Conservation (phyloP, 371 early-diverging fungal species). For the Dichotomocladium elegans region DNA sequence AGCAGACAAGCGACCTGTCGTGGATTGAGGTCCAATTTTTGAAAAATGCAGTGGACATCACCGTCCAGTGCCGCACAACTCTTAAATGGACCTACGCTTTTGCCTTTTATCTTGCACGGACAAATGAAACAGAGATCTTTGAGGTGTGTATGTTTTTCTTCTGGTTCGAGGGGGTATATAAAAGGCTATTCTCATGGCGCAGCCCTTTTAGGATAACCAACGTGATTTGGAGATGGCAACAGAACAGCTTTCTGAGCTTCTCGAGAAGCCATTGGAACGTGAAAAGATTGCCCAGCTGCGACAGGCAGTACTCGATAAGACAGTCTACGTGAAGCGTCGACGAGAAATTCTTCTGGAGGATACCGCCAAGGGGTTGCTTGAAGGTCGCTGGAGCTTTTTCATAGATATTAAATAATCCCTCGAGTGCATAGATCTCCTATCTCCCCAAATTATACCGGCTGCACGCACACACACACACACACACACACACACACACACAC, state of each 20-base stretch:
- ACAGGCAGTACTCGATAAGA: slow-evolving; percentile 81
- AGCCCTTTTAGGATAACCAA: slow-evolving; percentile 77
- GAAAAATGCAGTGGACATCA: slow-evolving; percentile 81
- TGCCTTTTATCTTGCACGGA: slow-evolving; percentile 79
- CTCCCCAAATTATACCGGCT: too few relatives aligned
- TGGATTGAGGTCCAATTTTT: slow-evolving; percentile 97
- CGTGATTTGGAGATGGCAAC: slow-evolving; percentile 94
- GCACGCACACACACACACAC: too few relatives aligned
- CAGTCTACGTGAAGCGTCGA: slow-evolving; percentile 72
- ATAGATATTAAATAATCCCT: neutral
- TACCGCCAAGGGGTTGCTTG: slow-evolving; percentile 73
- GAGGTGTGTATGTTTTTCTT: slow-evolving; percentile 40
- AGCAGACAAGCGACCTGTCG: slow-evolving; percentile 72
- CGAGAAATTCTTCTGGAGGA: slow-evolving; percentile 80
- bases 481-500: too few relatives aligned
- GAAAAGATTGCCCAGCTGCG: slow-evolving; percentile 75
- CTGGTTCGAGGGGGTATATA: too few relatives aligned
- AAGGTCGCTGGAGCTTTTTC: slow-evolving; percentile 68
- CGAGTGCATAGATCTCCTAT: too few relatives aligned
- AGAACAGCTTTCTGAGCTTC: slow-evolving; percentile 84
- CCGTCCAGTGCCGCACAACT: slow-evolving; percentile 76
- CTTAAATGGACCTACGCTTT: slow-evolving; percentile 94
- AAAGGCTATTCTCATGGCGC: neutral
- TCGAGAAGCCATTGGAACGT: slow-evolving; percentile 81
- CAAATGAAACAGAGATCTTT: slow-evolving; percentile 82